These are phyloP conservation scores for Microdochium bolleyi DNA, from an alignment of 2,329 filamentous ascomycete genomes.

Conservation along the genomic window DNA sequence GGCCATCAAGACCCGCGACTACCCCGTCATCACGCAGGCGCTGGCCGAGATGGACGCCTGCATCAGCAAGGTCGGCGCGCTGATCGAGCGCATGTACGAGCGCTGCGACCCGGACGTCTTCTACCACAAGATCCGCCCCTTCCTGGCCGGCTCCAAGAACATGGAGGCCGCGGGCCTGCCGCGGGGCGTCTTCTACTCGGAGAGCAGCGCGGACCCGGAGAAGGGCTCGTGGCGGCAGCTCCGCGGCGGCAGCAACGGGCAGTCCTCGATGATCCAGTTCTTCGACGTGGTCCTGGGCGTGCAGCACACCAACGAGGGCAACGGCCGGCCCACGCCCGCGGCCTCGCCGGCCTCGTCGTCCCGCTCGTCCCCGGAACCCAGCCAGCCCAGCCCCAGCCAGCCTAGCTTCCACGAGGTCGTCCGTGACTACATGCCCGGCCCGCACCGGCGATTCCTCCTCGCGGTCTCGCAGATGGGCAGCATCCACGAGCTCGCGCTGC, in stretches of 20 bases:
- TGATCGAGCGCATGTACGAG: conserved; percentile 83
- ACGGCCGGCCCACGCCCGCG: conserved; percentile 14
- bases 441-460: conserved; percentile 71
- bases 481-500: conserved; percentile 58
- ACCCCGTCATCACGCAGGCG: conserved; percentile 49
- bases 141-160: conserved; percentile 84
- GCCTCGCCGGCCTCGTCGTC: background rate
- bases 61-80: conserved; percentile 56
- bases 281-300: conserved; percentile 83
- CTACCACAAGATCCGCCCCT: conserved; percentile 82
- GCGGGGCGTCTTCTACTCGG: conserved; percentile 76
- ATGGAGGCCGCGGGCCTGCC: conserved; percentile 82
- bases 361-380: conserved; percentile 2
- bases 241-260: conserved; percentile 87
- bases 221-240: conserved; percentile 64
- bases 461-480: conserved; percentile 64
- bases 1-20: conserved; percentile 55
- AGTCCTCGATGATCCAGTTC: conserved; percentile 88
- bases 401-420: conserved; percentile 55
- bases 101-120: conserved; percentile 81
- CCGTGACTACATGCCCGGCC: conserved; percentile 82
- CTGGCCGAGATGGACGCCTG: conserved; percentile 58
- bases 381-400: conserved; percentile 3
- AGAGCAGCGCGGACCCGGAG: conserved; percentile 43
- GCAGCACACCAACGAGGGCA: conserved; percentile 52